A percentile compares a stretch with the other conserved stretches of the same genome.
Conservation (phyloP, 352 stramenopile species). For the Globisporangium heterothallicum region DNA sequence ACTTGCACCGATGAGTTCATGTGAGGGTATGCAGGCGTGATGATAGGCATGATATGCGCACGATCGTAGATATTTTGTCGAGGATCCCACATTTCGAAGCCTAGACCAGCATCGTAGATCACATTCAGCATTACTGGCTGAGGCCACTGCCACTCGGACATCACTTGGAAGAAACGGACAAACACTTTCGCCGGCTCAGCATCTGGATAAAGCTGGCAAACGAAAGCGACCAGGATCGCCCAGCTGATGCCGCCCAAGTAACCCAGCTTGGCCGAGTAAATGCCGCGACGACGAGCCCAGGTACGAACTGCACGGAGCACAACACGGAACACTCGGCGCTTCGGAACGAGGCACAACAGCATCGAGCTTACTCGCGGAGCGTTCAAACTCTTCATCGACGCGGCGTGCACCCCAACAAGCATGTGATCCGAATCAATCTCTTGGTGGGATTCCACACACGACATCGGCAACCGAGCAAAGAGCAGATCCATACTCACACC, state of each 20-base stretch:
- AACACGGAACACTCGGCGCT: slow-evolving; percentile 86
- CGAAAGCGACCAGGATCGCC: slow-evolving; percentile 95
- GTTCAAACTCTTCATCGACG: slow-evolving; percentile 94
- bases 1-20: slow-evolving; percentile 99
- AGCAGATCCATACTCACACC: slow-evolving; percentile 90
- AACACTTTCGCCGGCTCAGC: slow-evolving; percentile 68
- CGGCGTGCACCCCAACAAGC: slow-evolving; percentile 88
- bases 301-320: slow-evolving; percentile 66
- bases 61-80: slow-evolving; percentile 81
- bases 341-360: slow-evolving; percentile 89
- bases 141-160: slow-evolving; percentile 82
- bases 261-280: slow-evolving; percentile 96
- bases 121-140: slow-evolving; percentile 84
- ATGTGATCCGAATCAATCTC: slow-evolving; percentile 87
- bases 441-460: slow-evolving; percentile 55
- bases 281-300: slow-evolving; percentile 84
- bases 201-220: slow-evolving; percentile 88
- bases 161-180: slow-evolving; percentile 79
- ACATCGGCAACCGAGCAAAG: slow-evolving; percentile 77
- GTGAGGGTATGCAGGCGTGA: slow-evolving; percentile 96
- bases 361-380: slow-evolving; percentile 94
- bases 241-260: slow-evolving; percentile 98
- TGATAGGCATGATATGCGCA: slow-evolving; percentile 96
- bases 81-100: slow-evolving; percentile 88
- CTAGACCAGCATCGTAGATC: slow-evolving; percentile 71